Evolutionary conservation across 2,329 filamentous ascomycete species (phyloP), one percentile per base, ranked within the genome.

Genomic region (Phoma sp.): DNA sequence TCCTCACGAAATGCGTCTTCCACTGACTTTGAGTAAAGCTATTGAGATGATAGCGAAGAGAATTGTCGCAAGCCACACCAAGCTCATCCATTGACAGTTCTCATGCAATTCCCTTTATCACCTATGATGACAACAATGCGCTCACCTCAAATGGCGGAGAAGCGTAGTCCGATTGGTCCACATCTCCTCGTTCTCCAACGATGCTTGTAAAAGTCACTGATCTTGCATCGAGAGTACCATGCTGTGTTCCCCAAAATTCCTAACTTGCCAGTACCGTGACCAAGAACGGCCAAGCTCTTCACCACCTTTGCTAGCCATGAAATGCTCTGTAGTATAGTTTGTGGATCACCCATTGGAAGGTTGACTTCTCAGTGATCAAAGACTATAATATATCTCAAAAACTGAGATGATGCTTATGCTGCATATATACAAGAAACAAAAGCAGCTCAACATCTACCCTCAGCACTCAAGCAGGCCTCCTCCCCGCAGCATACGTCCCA

Each of bases 1-100:
- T 72, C 65, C 67, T 70, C 57, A 70, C 63, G 67, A 69, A 64
- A 6, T 6, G 41, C 51, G 25, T 35, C 29, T 22, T 21, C 43
- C 43, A 46, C 6, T 33, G 19, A 40, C 29, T 17, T 17, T n/a
- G 21, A 45, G 41, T 35, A 25, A 22, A 40, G 41, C 40, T 33
- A n/a, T 21, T 33, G 27, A 45, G 21, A 44, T 25, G 40, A 35
- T 2, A 37, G 40, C 29, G 22, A 17, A 50, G 32, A n/a, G 3
- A 6, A n/a, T n/a, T n/a, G 32, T 10, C 29, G 12, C 12, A 13
- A 13, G 5, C 10, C 6, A 13, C 12, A 13, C 29, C 12, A 31
- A 31, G 12, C 29, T 31, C 10, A 31, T 4, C 12, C 9, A 13
- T 13, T 31, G 3, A 13, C 29, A 31, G 29, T 31, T 13, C 29